Percentiles rank a stretch among this genome's conserved stretches.
phyloP scores from a whole-genome alignment of 2,329 filamentous ascomycete species.

The Alternaria sp. region DNA sequence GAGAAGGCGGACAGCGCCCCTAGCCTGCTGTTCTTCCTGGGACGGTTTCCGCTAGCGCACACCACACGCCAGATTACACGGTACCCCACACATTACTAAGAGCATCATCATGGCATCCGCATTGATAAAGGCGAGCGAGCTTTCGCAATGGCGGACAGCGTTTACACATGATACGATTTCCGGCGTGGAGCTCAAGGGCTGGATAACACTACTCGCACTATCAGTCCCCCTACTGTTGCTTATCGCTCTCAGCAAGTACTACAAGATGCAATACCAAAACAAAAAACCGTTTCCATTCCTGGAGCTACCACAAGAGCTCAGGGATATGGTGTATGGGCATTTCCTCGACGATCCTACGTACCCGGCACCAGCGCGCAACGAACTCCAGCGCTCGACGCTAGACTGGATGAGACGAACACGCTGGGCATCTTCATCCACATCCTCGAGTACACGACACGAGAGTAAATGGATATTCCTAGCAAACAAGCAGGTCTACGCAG shows the following conservation, averaged over 20 bases:
- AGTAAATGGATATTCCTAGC: constrained; percentile 43
- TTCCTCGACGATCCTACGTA: constrained; percentile 45
- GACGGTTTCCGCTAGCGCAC: constrained; percentile 6
- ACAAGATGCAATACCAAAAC: constrained; percentile 32
- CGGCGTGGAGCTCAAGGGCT: background rate
- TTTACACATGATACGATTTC: background rate
- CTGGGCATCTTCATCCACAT: constrained; percentile 11
- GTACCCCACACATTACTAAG: background rate
- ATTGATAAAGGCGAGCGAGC: background rate
- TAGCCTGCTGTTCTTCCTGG: constrained; percentile 7
- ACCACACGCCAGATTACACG: background rate
- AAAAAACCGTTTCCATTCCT: constrained; percentile 41
- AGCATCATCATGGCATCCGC: constrained; percentile 7
- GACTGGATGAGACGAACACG: constrained; percentile 30
- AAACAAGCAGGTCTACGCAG: constrained; percentile 46
- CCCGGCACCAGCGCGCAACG: constrained; percentile 29
- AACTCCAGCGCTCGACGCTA: constrained; percentile 22
- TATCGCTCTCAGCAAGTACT: constrained; percentile 23
- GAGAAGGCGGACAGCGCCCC: background rate
- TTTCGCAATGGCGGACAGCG: background rate
- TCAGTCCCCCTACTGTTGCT: constrained; percentile 23
- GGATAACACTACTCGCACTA: constrained; percentile 20
- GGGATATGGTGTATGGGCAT: constrained; percentile 47
- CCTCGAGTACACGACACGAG: constrained; percentile 1
- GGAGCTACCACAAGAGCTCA: constrained; percentile 43